Evolutionary conservation across 306 rosid species (phyloP).

Genomic region (Hippophae tibetana): DNA sequence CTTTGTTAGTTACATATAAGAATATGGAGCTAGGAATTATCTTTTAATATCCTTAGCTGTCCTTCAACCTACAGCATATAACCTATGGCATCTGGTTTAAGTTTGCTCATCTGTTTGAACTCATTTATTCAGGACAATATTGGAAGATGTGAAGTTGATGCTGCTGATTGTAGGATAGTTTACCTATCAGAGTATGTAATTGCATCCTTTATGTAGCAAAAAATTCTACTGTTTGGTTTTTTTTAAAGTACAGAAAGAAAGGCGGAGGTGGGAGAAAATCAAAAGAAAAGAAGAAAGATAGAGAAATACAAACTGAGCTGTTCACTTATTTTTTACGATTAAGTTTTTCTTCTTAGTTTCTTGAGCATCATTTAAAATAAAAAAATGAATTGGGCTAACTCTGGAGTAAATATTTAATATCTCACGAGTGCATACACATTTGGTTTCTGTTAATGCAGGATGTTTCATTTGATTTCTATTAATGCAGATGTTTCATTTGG

Average conservation of each 20-base stretch:
- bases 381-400: background rate
- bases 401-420: background rate
- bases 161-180: constrained; percentile 67
- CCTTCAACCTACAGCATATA: too few relatives aligned
- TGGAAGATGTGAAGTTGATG: constrained; percentile 70
- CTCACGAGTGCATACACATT: background rate
- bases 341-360: background rate
- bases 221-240: too few relatives aligned
- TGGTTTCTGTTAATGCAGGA: constrained; percentile 39
- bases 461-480: constrained; percentile 22
- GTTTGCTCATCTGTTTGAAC: too few relatives aligned
- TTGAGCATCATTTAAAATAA: constrained; percentile 1
- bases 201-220: constrained; percentile 1
- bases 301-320: background rate
- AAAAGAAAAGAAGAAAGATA: too few relatives aligned
- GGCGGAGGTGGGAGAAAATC: too few relatives aligned
- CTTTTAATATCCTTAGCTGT: too few relatives aligned
- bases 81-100: too few relatives aligned
- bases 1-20: too few relatives aligned
- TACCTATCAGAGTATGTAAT: constrained; percentile 74
- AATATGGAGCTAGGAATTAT: too few relatives aligned
- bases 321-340: constrained; percentile 5
- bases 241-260: too few relatives aligned
- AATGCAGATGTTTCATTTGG: background rate
- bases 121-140: constrained; percentile 43